Conservation (phyloP, 495 filamentous ascomycete genomes). For the Aspergillus bertholletiae region DNA sequence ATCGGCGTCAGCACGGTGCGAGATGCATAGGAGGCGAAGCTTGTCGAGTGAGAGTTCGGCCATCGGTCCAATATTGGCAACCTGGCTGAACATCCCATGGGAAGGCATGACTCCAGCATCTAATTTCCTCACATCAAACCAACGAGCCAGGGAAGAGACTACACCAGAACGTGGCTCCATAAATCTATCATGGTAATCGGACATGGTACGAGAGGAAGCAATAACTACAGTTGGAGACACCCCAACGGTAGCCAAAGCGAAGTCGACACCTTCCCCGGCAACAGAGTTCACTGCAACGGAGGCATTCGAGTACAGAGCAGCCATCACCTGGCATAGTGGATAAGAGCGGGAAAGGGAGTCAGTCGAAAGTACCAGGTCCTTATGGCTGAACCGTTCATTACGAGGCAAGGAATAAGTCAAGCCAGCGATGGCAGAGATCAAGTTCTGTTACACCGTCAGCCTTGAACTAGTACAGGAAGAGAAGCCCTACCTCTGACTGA, state of each 20-base stretch:
- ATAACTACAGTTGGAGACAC: slow-evolving; percentile 82
- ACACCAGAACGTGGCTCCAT: slow-evolving; percentile 46
- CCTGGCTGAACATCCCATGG: slow-evolving; percentile 36
- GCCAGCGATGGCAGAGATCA: slow-evolving; percentile 76
- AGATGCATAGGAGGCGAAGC: slow-evolving; percentile 54
- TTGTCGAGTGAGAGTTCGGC: slow-evolving; percentile 66
- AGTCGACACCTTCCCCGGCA: slow-evolving; percentile 63
- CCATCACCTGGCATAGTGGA: slow-evolving; percentile 73
- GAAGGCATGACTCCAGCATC: slow-evolving; percentile 64
- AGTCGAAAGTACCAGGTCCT: slow-evolving; percentile 85
- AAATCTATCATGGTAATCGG: slow-evolving; percentile 58
- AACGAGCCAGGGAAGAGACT: slow-evolving; percentile 59
- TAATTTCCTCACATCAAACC: slow-evolving; percentile 64
- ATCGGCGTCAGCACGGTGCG: slow-evolving; percentile 33
- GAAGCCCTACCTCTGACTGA: slow-evolving; percentile 53
- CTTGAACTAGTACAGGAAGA: background rate
- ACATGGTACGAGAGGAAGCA: slow-evolving; percentile 69
- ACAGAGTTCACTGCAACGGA: slow-evolving; percentile 89
- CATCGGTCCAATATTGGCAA: slow-evolving; percentile 55
- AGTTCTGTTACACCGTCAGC: slow-evolving; percentile 49
- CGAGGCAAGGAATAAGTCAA: slow-evolving; percentile 71
- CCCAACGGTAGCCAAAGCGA: slow-evolving; percentile 65
- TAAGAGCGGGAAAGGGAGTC: slow-evolving; percentile 78
- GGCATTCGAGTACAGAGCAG: slow-evolving; percentile 77
- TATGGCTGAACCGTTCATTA: slow-evolving; percentile 62